Conservation (phyloP, 805 yeast genomes). For the Clavispora vitiphila region DNA sequence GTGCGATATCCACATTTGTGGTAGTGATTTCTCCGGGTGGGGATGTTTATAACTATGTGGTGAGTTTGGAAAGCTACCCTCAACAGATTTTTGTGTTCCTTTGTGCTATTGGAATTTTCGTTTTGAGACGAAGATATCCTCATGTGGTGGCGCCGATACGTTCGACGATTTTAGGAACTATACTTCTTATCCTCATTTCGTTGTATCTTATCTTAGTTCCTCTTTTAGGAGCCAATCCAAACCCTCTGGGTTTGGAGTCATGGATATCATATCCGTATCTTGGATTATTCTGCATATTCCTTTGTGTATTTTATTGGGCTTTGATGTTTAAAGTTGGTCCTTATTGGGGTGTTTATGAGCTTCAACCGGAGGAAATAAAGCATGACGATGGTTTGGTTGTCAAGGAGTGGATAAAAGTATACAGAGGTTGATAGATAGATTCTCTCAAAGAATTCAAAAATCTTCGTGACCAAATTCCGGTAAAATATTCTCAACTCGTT, state of each 20-base stretch:
- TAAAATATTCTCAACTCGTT: conserved; percentile 11
- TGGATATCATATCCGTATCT: conserved; percentile 49
- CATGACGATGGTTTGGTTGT: conserved; percentile 56
- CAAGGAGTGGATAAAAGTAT: conserved; percentile 49
- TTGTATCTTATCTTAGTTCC: conserved; percentile 49
- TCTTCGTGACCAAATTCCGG: not conserved
- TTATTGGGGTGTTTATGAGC: conserved; percentile 37
- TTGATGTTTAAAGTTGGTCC: conserved; percentile 48
- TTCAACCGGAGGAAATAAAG: conserved; percentile 35
- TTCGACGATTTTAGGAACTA: conserved; percentile 46
- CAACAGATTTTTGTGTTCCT: conserved; percentile 45
- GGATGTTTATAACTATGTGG: conserved; percentile 47
- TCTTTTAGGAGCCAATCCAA: conserved; percentile 31
- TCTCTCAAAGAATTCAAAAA: not conserved
- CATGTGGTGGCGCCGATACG: conserved; percentile 46
- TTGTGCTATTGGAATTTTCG: conserved; percentile 53
- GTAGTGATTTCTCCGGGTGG: conserved; percentile 41
- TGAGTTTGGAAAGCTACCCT: conserved; percentile 50
- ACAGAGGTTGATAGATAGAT: conserved; percentile 1
- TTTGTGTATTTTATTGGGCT: conserved; percentile 53
- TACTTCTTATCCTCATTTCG: conserved; percentile 42
- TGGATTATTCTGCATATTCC: conserved; percentile 36
- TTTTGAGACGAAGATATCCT: conserved; percentile 47
- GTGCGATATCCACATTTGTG: conserved; percentile 35
- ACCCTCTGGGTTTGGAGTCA: conserved; percentile 35